phyloP scores from a whole-genome alignment of 441 rosid genomes.

The Bruguiera hainesii region DNA sequence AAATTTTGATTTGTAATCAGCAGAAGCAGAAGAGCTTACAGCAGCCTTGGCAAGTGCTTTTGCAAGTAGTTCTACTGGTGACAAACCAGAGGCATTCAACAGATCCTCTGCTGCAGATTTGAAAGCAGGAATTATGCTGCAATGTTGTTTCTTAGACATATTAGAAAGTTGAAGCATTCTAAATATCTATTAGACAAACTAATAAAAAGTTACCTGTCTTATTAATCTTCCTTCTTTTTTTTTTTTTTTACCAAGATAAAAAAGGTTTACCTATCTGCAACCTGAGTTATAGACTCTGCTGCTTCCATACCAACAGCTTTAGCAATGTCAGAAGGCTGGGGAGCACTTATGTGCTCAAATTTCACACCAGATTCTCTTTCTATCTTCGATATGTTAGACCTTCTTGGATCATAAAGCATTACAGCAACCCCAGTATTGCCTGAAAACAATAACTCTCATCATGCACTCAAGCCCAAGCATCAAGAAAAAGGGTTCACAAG shows the following conservation, averaged over 20 bases:
- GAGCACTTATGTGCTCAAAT: conserved; percentile 84
- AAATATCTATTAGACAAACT: not conserved
- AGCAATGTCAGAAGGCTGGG: conserved; percentile 78
- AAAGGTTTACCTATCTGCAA: conserved; percentile 66
- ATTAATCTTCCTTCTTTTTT: too few relatives aligned
- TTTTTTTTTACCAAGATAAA: too few relatives aligned
- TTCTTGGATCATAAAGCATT: conserved; percentile 80
- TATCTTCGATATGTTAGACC: conserved; percentile 62
- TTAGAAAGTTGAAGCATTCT: not conserved
- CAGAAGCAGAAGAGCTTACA: conserved; percentile 35
- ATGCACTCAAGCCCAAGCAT: conserved; percentile 7
- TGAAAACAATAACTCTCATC: conserved; percentile 21
- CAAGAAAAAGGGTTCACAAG: conserved; percentile 2
- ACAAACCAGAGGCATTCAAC: conserved; percentile 62
- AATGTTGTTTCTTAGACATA: conserved; percentile 16
- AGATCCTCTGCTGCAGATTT: conserved; percentile 74
- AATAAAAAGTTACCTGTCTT: not conserved
- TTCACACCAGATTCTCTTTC: conserved; percentile 84
- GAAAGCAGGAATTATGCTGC: conserved; percentile 91
- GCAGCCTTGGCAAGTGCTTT: conserved; percentile 90
- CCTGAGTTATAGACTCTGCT: conserved; percentile 67
- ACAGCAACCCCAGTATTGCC: conserved; percentile 97
- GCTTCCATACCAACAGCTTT: conserved; percentile 78
- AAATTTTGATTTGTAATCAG: not conserved
- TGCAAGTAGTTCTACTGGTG: conserved; percentile 81